Percentiles rank a stretch among this genome's conserved stretches.
Evolutionary conservation across 176 grass and related monocot species (phyloP).

Genomic region (Carex pumila): DNA sequence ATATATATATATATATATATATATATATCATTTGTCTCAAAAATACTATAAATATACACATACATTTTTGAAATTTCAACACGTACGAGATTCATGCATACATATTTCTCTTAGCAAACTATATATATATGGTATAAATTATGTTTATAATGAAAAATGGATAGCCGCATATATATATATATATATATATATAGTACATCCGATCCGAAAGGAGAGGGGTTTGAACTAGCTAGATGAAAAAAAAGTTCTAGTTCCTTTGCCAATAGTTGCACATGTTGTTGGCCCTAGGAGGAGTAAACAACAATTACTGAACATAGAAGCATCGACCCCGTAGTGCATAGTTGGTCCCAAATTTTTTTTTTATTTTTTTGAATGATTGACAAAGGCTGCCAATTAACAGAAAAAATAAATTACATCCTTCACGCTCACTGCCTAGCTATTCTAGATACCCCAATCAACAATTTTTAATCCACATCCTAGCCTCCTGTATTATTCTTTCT

Average conservation of each 20-base stretch:
- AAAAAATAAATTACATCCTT: no score
- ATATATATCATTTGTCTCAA: background rate
- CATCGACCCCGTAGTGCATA: conserved; percentile 1
- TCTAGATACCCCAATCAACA: no score
- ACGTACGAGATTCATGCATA: background rate
- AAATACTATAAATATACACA: background rate
- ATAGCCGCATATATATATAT: background rate
- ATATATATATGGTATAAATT: background rate
- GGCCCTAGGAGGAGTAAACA: conserved; percentile 17
- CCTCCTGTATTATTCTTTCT: no score
- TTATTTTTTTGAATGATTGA: no score
- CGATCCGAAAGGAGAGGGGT: background rate
- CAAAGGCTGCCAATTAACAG: no score
- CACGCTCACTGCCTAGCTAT: no score
- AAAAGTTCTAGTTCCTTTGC: background rate
- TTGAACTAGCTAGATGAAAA: background rate
- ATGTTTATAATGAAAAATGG: background rate
- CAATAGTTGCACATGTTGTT: background rate
- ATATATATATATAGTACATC: background rate
- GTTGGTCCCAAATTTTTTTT: conserved; percentile 17
- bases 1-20: background rate
- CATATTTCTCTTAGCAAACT: background rate
- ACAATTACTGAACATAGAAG: conserved; percentile 24
- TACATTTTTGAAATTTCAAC: background rate
- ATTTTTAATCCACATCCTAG: no score